Base-by-base conservation (phyloP, 352 stramenopile species). In the Globisporangium orthogonon region DNA sequence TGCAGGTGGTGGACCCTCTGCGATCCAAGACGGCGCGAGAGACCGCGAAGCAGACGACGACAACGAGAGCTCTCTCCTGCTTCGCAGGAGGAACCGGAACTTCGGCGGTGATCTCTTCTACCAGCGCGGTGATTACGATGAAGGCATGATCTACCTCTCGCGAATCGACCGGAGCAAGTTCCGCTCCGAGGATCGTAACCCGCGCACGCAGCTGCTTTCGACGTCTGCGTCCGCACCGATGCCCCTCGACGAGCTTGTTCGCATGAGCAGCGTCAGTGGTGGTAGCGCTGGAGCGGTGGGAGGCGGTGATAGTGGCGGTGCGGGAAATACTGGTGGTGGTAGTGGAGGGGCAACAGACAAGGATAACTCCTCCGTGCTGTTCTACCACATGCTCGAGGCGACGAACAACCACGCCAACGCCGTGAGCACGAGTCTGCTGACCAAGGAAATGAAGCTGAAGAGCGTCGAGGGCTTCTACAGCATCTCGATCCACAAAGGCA, bases 61-160 rank as follows among this genome's bases (percentile, higher is more conserved):
- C 15, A 47, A 59, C 5, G 60, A 73, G 5, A 65, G 43, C 44
- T 55, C 62, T 9, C 46, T 23, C 40, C 10, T 60, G 44, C 18
- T 31, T 1, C 50, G 56, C 43, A 77, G 73, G 58, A 71, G 60
- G 41, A 69, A 53, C 14, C 63, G 70, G 61, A 79, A 76, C 50
- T 81, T 81, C 49, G 75, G 76, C 41, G 84, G 82, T 4, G 84
- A 94, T 57, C 62, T 94, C 40, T 94, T 94, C 60, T 94, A 92
- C 62, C 80, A 88, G 61, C 76, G 83, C n/a, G 84, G 84, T 0
- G 75, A 86, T 44, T 94, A 92, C 60, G 75, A 92, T 58, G 83
- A 94, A 70, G 84, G 84, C 14, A 73, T 92, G 51, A 91, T 94
- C 58, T 94, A 94, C 52, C 62, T 94, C 17, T 92, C 83, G 33